Evolutionary conservation across 441 rosid species (phyloP), one percentile per base, ranked within the genome.

Genomic region (Capsella rubella): DNA sequence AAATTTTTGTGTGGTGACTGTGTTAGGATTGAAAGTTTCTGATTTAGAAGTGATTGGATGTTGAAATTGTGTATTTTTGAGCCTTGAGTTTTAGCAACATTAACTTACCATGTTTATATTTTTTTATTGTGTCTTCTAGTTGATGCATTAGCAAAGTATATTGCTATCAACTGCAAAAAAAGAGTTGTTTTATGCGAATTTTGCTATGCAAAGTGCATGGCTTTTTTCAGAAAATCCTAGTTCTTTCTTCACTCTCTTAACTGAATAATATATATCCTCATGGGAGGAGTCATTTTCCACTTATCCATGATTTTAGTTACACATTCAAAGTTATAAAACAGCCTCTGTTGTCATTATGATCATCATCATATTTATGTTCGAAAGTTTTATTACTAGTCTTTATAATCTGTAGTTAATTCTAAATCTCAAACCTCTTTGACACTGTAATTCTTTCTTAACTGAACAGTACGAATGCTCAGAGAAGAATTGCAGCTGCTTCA

Each of bases 401-500:
- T 29, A 10, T 42, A 46, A 13, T 14, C 0, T 52, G 4, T 28
- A 32, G 39, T 40, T 34, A 6, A 14, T 25, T 46, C 1, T 40
- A 14, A 49, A 31, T 32, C 32, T 13, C 3, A 39, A 49, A 42
- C 39, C 25, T 68, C 39, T 46, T 46, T 61, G 40, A 49, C 67
- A 39, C 3, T 43, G 5, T 13, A 8, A 25, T 67, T 50, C 2
- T 45, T 53, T 51, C 14, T 27, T 9, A 45, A 57, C 42, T 73
- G 47, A 67, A 39, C 78, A 95, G 99, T 95, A 43, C 75, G 99
- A 67, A 90, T 95, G 99, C 95, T 95, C 28, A 84, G 94, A 78
- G 98, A 95, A 83, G 98, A 95, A 78, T 77, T 89, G 72, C 98
- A 95, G 86, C 89, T 95, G 82, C 95, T 95, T 73, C 99, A 95